Base-by-base conservation (phyloP, 805 yeast genomes). In the Sungouiozyma ichnusensis region DNA sequence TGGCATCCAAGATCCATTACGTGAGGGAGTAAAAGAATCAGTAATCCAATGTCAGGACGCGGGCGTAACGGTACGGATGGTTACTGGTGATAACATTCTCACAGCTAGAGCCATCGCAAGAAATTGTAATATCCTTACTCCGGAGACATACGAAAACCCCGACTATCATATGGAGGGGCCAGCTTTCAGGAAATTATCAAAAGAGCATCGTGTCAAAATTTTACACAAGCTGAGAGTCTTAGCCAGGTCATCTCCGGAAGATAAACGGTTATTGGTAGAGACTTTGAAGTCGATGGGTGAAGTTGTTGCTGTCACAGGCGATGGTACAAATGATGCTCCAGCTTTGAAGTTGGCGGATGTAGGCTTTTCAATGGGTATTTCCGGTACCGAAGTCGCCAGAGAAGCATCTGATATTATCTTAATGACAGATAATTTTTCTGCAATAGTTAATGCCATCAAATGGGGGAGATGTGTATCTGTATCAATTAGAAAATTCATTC, bases 241-340 rank as follows among this genome's bases (percentile, higher is more conserved):
- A 52, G 98, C 97, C 1, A 74, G 99, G 56, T 86, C 96, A 1
- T 81, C 94, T 11, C 99, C 99, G 2, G 95, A 90, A 50, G 99
- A 92, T 65, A 92, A 92, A 64, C 71, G 94, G 44, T 67, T 85
- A 20, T 71, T 92, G 36, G 98, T 94, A 31, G 84, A 81, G 48
- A 79, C 87, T 11, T 69, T 92, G 52, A 79, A 81, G 54, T 68
- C 72, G 32, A 71, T 78, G 57, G 94, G 94, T 18, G 97, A 92
- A 57, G 94, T 90, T 31, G 98, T 92, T 39, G 98, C 98, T 1
- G 97, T 90, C 31, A 92, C 99, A 33, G 99, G 98, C 58, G 99
- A 92, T 62, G 99, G 99, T 64, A 90, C 97, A 7, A 92, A 92
- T 62, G 99, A 92, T 71, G 98, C 97, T 0, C 97, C 97, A 14